Base-by-base conservation (phyloP, 2,329 filamentous ascomycete species). In the Fusarium neocosmosporiellum region DNA sequence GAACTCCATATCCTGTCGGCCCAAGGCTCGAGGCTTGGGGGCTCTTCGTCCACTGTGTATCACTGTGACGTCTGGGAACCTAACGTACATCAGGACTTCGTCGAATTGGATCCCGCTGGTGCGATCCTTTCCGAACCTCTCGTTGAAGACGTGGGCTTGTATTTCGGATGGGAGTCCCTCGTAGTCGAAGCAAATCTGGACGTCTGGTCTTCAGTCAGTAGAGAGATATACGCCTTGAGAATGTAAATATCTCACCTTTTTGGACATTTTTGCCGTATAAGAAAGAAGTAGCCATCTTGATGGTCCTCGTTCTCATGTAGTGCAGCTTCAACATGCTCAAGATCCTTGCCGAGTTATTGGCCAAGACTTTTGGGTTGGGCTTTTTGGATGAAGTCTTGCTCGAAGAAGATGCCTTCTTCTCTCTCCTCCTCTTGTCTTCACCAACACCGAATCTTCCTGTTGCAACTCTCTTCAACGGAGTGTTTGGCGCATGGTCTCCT, bases 121-220 rank as follows among this genome's bases (percentile, higher is more conserved):
- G n/a, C 4, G 9, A 5, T 64, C 53, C 27, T 20, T 46, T n/a
- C 60, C 60, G 16, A 63, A 63, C 18, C 50, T 14, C 48, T 54
- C 36, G 36, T 18, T 55, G 46, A 66, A 66, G 16, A 22, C 46
- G 18, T 29, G 41, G 31, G 10, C 27, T 14, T 33, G n/a, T 4
- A 66, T 55, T 27, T 55, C 24, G 16, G 18, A n/a, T 46, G 63
- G 63, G 9, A 61, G 57, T 4, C 63, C 43, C 5, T 36, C 16
- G 33, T 66, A 66, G 46, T 66, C 63, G 29, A 66, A 66, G 57
- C 31, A 16, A 31, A 55, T 66, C 33, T 66, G 63, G 5, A 66
- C 24, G 48, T 66, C 63, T 61, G 22, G 29, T 37, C 22, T 13
- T 6, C 16, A 7, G 39, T 57, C 20, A 60, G 46, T n/a, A n/a